Evolutionary conservation across 805 yeast species (phyloP).

Genomic region (Saturnispora kantuleensis): DNA sequence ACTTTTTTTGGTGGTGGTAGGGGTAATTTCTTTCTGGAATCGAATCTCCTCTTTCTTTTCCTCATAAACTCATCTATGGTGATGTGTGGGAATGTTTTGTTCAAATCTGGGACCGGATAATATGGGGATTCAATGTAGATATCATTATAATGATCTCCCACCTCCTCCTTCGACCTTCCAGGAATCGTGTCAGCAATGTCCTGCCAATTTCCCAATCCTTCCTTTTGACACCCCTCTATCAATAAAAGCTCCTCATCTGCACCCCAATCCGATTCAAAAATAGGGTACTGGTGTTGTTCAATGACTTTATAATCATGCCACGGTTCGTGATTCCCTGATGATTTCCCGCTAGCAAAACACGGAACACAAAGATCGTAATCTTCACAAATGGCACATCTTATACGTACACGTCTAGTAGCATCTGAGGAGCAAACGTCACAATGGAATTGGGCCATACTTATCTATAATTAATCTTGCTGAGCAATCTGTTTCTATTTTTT

Average conservation of each 20-base stretch:
- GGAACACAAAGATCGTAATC: constrained; percentile 98
- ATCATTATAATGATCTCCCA: constrained; percentile 67
- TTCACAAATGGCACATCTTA: constrained; percentile 83
- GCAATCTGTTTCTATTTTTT: neutral
- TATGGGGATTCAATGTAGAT: constrained; percentile 58
- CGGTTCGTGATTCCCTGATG: constrained; percentile 82
- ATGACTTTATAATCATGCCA: constrained; percentile 87
- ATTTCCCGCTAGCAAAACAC: constrained; percentile 79
- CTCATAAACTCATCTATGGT: constrained; percentile 61
- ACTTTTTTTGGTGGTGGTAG: constrained; percentile 83
- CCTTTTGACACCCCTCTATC: constrained; percentile 84
- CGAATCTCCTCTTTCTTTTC: constrained; percentile 60
- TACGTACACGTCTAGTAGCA: constrained; percentile 84
- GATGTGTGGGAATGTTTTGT: constrained; percentile 52
- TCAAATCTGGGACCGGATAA: constrained; percentile 87
- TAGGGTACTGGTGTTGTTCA: constrained; percentile 92
- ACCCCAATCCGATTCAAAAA: constrained; percentile 88
- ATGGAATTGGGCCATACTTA: constrained; percentile 49
- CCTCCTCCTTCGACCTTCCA: constrained; percentile 85
- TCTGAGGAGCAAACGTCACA: constrained; percentile 97
- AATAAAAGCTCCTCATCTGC: constrained; percentile 92
- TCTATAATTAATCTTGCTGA: constrained; percentile 5
- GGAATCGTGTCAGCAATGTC: constrained; percentile 97
- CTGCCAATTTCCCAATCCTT: constrained; percentile 95
- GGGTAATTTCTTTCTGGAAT: constrained; percentile 59